A percentile compares a stretch with the other conserved stretches of the same genome.
Conservation (phyloP, 768 basidiomycete genomes). For the Cystofilobasidium capitatum region DNA sequence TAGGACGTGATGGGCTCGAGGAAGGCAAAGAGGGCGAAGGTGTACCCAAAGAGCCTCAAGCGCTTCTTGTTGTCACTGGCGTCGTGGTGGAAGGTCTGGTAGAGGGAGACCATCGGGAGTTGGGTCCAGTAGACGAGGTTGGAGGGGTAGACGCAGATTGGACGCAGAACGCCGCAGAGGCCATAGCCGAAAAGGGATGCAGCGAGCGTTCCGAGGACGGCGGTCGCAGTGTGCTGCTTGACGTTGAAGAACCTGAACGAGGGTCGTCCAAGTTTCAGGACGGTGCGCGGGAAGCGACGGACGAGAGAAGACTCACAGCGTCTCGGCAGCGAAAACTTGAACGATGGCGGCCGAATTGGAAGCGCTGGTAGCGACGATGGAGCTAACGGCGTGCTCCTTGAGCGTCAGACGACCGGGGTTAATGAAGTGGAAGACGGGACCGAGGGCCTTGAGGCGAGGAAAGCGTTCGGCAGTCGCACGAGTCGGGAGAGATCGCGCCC, state of each 20-base stretch:
- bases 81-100: constrained; percentile 30
- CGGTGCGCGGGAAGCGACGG: not conserved
- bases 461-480: constrained; percentile 40
- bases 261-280: constrained; percentile 39
- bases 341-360: constrained; percentile 50
- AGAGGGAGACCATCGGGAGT: constrained; percentile 25
- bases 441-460: constrained; percentile 43
- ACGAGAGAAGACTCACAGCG: constrained; percentile 39
- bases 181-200: constrained; percentile 46
- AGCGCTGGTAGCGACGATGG: constrained; percentile 52
- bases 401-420: constrained; percentile 53
- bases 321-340: constrained; percentile 54
- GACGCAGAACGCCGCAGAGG: constrained; percentile 52
- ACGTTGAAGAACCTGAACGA: constrained; percentile 47
- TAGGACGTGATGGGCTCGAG: constrained; percentile 32
- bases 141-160: constrained; percentile 47
- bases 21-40: constrained; percentile 25
- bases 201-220: constrained; percentile 48
- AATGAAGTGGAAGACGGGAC: constrained; percentile 44
- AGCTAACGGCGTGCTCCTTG: constrained; percentile 57
- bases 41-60: constrained; percentile 17
- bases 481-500: constrained; percentile 41
- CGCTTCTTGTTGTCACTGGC: constrained; percentile 19
- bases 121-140: constrained; percentile 29
- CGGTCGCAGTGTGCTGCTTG: constrained; percentile 49